Evolutionary conservation across 176 grass and related monocot genomes (phyloP), one percentile per base, ranked within the genome.

Genomic region (Phoenix dactylifera): DNA sequence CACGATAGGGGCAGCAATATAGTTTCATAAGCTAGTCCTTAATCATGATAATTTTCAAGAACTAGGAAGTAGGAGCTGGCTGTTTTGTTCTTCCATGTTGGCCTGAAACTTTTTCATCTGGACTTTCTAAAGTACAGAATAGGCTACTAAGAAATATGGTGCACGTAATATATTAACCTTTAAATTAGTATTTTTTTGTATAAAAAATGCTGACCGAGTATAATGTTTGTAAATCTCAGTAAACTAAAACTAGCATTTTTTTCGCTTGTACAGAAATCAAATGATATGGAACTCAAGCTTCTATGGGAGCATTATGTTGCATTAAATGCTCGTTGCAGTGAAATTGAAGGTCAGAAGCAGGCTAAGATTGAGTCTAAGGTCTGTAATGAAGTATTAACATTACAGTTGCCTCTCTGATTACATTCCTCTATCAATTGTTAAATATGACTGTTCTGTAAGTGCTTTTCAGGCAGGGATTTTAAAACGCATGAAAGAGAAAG

Each of bases 401-500:
- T 50, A 30, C 4, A 35, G 53, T 63, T 55, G 52, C 52, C 58
- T 59, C 32, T 51, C 16, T 24, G 17, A 56, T 48, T 58, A 44
- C 20, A 55, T 35, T 55, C 9, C 35, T 44, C 9, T 44, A 44
- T 44, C 35, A 44, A 44, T 12, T 44, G 35, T 12, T 9, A 44
- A 44, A 44, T 44, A 44, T 44, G 35, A 44, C 50, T 75, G 64
- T 60, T 63, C 59, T 20, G 49, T 26, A 28, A 49, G 17, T 17
- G 30, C 66, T n/a, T 82, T 81, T 77, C 80, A 96, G 91, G 67
- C 60, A 65, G 72, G 74, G 48, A 74, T 87, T 71, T 65, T 18
- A 62, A 96, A 69, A 51, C 80, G 91, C 71, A 82, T 69, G 55
- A 87, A 83, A 80, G 91, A 90, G 49, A 96, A 87, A 78, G 86